Evolutionary conservation across 1,284 basidiomycete species (phyloP).

Genomic region (Ceratorhiza oryzae-sativae): DNA sequence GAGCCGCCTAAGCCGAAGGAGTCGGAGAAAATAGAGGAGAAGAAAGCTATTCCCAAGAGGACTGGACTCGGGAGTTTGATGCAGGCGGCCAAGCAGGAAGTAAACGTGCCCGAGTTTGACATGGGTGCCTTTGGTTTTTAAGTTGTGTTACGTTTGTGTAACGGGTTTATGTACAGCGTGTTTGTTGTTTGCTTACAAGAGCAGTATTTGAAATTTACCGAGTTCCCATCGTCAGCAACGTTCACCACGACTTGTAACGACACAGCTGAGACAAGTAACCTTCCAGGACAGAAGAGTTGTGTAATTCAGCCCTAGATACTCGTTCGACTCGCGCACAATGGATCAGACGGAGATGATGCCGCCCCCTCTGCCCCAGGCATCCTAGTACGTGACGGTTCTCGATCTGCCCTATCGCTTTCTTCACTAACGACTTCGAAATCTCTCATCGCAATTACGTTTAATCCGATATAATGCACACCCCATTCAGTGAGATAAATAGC

Average conservation of each 20-base stretch:
- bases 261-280: constrained; percentile 37
- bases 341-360: constrained; percentile 32
- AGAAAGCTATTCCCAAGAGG: constrained; percentile 62
- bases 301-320: constrained; percentile 2
- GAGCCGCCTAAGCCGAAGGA: constrained; percentile 23
- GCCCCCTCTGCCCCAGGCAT: constrained; percentile 12
- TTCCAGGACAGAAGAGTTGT: constrained; percentile 3
- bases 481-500: constrained; percentile 31
- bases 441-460: constrained; percentile 27
- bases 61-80: constrained; percentile 82
- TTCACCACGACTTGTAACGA: constrained; percentile 41
- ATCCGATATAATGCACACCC: constrained; percentile 18
- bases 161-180: neutral
- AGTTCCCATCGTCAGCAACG: constrained; percentile 34
- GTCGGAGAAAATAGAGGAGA: constrained; percentile 46
- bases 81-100: constrained; percentile 86
- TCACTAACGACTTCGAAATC: constrained; percentile 25
- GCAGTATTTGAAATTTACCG: constrained; percentile 16
- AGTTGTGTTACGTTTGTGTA: constrained; percentile 1
- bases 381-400: constrained; percentile 23
- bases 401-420: constrained; percentile 11
- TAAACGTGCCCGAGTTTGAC: constrained; percentile 84
- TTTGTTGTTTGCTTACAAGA: constrained; percentile 12
- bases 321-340: neutral
- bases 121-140: constrained; percentile 72